A percentile compares a stretch with the other conserved stretches of the same genome.
phyloP scores from a whole-genome alignment of 805 yeast genomes.

The Metschnikowia lunata region DNA sequence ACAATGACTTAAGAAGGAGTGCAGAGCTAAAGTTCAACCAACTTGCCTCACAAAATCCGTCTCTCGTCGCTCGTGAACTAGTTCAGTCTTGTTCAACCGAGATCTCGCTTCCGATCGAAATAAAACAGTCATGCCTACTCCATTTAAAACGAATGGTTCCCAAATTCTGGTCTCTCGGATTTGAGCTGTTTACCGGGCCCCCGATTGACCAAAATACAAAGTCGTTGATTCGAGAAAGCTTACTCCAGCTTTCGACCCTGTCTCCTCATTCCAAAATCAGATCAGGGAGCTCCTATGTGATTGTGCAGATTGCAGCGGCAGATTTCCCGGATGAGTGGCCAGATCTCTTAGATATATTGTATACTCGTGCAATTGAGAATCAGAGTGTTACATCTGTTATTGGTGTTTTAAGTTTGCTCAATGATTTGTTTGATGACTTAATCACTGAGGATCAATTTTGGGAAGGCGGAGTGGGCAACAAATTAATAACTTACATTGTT shows the following conservation, averaged over 20 bases:
- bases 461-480: conserved; percentile 61
- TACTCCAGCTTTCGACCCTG: conserved; percentile 45
- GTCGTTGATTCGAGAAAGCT: conserved; percentile 41
- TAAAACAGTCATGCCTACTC: conserved; percentile 61
- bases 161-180: conserved; percentile 78
- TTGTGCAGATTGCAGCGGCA: conserved; percentile 79
- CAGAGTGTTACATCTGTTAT: conserved; percentile 31
- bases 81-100: conserved; percentile 37
- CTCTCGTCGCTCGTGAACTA: conserved; percentile 40
- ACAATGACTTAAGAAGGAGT: conserved; percentile 46
- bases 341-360: conserved; percentile 48
- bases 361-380: conserved; percentile 34
- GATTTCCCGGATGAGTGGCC: conserved; percentile 99
- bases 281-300: conserved; percentile 63
- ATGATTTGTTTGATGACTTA: conserved; percentile 80
- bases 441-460: conserved; percentile 85
- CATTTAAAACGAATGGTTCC: conserved; percentile 68
- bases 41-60: conserved; percentile 45
- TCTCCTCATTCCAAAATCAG: conserved; percentile 55
- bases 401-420: conserved; percentile 58
- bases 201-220: conserved; percentile 55
- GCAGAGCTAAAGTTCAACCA: conserved; percentile 50
- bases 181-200: conserved; percentile 67
- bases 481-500: conserved; percentile 49
- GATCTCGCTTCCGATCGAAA: conserved; percentile 23